These are phyloP conservation scores for Xylariaceae sp. DNA, from an alignment of 2,329 filamentous ascomycete genomes.

Conservation along the genomic window DNA sequence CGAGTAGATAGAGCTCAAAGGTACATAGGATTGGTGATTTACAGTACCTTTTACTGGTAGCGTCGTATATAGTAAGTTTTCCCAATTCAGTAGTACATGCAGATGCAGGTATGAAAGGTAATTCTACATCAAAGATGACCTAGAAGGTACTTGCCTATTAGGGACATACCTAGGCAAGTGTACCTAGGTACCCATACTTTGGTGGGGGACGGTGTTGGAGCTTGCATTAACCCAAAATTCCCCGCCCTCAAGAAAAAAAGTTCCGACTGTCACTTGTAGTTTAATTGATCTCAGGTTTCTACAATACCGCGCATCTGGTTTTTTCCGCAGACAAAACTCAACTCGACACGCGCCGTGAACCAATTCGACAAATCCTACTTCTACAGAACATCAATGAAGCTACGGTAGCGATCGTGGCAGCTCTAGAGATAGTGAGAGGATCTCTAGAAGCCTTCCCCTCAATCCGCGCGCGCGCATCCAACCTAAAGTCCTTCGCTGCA, in stretches of 20 bases:
- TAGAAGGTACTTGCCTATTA: no score
- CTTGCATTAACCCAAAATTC: constrained; percentile 29
- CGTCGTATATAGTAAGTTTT: no score
- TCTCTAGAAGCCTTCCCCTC: constrained; percentile 70
- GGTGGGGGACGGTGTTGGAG: constrained; percentile 24
- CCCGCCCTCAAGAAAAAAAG: constrained; percentile 39
- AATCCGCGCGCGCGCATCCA: constrained; percentile 22
- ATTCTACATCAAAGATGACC: no score
- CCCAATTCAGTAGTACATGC: no score
- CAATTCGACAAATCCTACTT: constrained; percentile 3
- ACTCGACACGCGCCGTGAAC: neutral
- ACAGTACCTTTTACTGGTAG: no score
- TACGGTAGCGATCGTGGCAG: constrained; percentile 73
- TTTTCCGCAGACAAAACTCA: neutral
- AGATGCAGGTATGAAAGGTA: no score
- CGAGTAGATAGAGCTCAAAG: no score
- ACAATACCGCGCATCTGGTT: neutral
- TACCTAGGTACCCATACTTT: constrained; percentile 11
- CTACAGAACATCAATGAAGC: constrained; percentile 58
- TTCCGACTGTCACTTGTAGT: constrained; percentile 1
- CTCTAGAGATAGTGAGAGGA: constrained; percentile 81
- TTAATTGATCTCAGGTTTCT: constrained; percentile 18
- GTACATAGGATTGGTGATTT: no score
- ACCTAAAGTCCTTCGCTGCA: constrained; percentile 21
- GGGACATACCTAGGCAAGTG: constrained; percentile 6